These are phyloP conservation scores for Onygenales sp. DNA, from an alignment of 2,329 filamentous ascomycete species.

Conservation along the genomic window DNA sequence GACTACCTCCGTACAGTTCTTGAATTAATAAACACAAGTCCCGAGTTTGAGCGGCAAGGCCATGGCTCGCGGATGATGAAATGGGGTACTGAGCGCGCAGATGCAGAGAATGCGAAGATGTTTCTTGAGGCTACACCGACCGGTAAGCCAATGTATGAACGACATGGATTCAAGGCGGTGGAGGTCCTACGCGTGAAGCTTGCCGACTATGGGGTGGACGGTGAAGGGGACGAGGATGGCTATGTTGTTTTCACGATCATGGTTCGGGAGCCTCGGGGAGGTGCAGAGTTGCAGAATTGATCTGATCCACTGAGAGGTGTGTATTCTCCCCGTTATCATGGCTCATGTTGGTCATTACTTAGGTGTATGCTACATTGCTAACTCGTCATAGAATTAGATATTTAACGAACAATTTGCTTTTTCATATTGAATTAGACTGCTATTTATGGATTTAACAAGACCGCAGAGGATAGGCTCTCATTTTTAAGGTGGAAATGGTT, in stretches of 20 bases:
- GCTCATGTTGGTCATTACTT: no score
- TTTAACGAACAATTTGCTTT: no score
- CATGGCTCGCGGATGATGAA: constrained; percentile 1
- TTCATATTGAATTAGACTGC: no score
- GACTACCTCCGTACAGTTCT: neutral
- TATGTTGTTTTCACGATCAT: neutral
- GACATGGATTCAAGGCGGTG: constrained; percentile 2
- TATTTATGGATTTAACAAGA: no score
- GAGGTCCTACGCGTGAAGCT: neutral
- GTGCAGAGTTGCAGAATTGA: constrained; percentile 2
- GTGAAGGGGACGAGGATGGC: constrained; percentile 1
- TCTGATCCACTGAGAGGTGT: neutral
- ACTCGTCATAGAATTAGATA: no score
- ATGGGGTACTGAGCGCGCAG: constrained; percentile 2
- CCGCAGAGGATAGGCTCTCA: no score
- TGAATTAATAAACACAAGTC: constrained; percentile 1
- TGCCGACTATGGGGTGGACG: constrained; percentile 3
- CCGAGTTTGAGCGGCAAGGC: neutral
- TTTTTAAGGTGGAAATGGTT: no score
- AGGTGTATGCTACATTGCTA: no score
- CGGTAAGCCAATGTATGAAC: constrained; percentile 1
- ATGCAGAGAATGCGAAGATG: constrained; percentile 1
- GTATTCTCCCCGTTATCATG: no score
- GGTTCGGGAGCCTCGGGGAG: constrained; percentile 3
- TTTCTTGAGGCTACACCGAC: constrained; percentile 4